Percentiles rank a stretch among this genome's conserved stretches.
Evolutionary conservation across 2,329 filamentous ascomycete species (phyloP).

Genomic region (Colletotrichum limetticola): DNA sequence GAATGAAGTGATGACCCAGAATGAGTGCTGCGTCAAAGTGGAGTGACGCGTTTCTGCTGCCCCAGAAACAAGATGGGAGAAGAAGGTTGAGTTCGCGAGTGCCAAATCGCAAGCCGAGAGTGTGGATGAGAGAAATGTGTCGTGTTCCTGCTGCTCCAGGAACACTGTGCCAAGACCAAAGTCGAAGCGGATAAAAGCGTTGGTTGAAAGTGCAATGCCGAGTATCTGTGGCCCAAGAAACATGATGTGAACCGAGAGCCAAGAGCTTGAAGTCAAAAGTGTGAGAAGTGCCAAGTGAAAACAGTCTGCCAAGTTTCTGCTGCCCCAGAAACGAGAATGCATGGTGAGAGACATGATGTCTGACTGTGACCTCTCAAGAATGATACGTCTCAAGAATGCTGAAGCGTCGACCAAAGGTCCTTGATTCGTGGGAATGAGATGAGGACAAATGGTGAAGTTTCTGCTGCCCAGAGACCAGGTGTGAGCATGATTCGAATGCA

Average conservation of each 20-base stretch:
- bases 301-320: neutral
- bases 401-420: neutral
- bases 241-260: neutral
- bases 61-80: neutral
- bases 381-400: neutral
- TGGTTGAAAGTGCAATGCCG: neutral
- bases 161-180: neutral
- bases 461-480: too few species aligned
- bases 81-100: neutral
- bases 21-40: neutral
- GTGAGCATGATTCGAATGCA: neutral
- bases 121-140: neutral
- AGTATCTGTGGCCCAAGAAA: neutral
- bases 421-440: neutral
- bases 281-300: too few species aligned
- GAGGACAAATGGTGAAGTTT: neutral
- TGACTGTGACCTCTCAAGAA: neutral
- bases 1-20: neutral
- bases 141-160: neutral
- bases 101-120: neutral
- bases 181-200: neutral
- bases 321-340: neutral
- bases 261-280: neutral
- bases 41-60: neutral
- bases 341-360: neutral